A percentile compares a stretch with the other conserved stretches of the same genome.
Evolutionary conservation across 805 yeast genomes (phyloP).

Genomic region (Ogataea wickerhamii): DNA sequence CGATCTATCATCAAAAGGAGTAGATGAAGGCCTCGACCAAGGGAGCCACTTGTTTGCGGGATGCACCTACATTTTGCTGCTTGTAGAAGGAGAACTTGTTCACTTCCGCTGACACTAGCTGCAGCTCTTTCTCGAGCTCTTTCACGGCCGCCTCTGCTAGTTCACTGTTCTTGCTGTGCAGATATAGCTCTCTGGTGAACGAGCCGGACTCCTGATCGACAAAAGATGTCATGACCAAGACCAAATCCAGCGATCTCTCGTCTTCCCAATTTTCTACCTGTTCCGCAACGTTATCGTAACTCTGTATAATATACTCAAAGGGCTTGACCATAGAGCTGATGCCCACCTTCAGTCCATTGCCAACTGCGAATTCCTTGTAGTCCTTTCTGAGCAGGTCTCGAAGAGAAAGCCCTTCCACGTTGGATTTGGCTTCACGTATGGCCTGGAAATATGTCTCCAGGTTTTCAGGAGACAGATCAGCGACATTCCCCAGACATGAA

Average conservation of each 20-base stretch:
- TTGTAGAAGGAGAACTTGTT: conserved; percentile 34
- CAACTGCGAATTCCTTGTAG: conserved; percentile 64
- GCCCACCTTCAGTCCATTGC: conserved; percentile 48
- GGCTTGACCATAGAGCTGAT: conserved; percentile 73
- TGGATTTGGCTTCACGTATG: conserved; percentile 51
- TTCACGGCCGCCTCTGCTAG: conserved; percentile 15
- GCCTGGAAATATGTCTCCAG: conserved; percentile 22
- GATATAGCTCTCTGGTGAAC: conserved; percentile 44
- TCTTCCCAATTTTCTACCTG: conserved; percentile 22
- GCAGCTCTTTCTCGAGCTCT: conserved; percentile 23
- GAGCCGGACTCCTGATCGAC: conserved; percentile 19
- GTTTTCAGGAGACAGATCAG: conserved; percentile 18
- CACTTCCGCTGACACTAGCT: conserved; percentile 16
- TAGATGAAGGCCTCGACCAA: conserved; percentile 25
- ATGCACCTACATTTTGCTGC: conserved; percentile 51
- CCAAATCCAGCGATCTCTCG: conserved; percentile 36
- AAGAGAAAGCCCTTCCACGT: conserved; percentile 57
- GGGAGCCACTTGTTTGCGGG: conserved; percentile 88
- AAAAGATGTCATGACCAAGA: conserved; percentile 49
- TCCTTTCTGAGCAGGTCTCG: conserved; percentile 74
- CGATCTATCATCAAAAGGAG: not conserved
- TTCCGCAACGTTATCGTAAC: conserved; percentile 20
- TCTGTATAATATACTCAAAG: conserved; percentile 45
- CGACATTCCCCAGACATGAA: conserved; percentile 3
- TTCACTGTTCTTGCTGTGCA: conserved; percentile 17